Conservation (phyloP, 1,284 basidiomycete species). For the Neonothopanus nambi region DNA sequence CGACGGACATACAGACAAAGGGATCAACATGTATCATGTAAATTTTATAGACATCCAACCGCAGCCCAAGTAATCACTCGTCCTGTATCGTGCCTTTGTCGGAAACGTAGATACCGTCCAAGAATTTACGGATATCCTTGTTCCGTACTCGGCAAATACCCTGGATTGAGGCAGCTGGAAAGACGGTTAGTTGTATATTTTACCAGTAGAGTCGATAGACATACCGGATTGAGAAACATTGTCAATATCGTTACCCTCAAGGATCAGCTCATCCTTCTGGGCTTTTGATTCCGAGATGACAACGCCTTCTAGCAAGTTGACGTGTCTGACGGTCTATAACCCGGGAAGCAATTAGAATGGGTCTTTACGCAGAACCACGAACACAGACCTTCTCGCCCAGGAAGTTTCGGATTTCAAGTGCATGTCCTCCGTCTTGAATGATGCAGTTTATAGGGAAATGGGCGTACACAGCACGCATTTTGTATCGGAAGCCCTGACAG, state of each 20-base stretch:
- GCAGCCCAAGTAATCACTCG: constrained; percentile 31
- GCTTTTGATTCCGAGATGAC: constrained; percentile 88
- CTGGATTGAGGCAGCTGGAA: constrained; percentile 88
- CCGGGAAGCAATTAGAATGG: constrained; percentile 2
- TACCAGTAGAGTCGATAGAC: constrained; percentile 17
- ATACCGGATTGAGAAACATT: constrained; percentile 92
- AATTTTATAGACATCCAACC: constrained; percentile 21
- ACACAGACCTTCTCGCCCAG: constrained; percentile 84
- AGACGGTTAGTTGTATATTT: constrained; percentile 11
- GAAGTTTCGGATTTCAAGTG: constrained; percentile 98
- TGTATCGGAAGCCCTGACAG: constrained; percentile 95
- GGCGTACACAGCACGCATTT: constrained; percentile 99
- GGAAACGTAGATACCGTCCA: constrained; percentile 93
- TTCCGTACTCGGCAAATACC: constrained; percentile 93
- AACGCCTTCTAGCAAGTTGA: constrained; percentile 91
- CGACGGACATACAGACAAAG: constrained; percentile 13
- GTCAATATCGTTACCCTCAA: constrained; percentile 94
- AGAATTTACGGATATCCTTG: constrained; percentile 97
- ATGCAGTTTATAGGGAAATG: constrained; percentile 99
- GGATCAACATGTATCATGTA: constrained; percentile 26
- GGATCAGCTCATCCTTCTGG: constrained; percentile 95
- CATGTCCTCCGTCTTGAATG: constrained; percentile 78
- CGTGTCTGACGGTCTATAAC: constrained; percentile 83
- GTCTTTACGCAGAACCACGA: background rate
- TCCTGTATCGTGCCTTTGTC: constrained; percentile 71